Evolutionary conservation across 371 early-diverging fungal species (phyloP).

Genomic region (Mucor indicus): DNA sequence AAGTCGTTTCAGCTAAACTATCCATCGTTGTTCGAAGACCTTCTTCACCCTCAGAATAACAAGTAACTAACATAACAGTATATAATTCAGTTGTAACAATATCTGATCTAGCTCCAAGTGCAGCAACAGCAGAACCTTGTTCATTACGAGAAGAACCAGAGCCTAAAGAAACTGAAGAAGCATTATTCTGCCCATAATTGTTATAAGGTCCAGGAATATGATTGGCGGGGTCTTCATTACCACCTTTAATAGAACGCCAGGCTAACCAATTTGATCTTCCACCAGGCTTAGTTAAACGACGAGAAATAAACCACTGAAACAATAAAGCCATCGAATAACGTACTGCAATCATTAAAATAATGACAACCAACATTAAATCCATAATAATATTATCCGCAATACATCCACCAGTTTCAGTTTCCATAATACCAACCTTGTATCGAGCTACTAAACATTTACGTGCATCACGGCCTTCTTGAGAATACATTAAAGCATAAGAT

Average conservation of each 20-base stretch:
- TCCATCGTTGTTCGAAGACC: conserved; percentile 81
- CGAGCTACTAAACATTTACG: conserved; percentile 42
- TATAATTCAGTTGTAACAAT: conserved; percentile 48
- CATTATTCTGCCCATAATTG: conserved; percentile 35
- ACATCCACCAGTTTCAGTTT: conserved; percentile 53
- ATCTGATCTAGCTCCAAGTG: conserved; percentile 24
- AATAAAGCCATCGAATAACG: conserved; percentile 59
- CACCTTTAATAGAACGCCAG: conserved; percentile 50
- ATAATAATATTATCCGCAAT: conserved; percentile 53
- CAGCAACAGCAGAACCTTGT: conserved; percentile 20
- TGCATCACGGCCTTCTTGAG: conserved; percentile 27
- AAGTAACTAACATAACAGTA: conserved; percentile 63
- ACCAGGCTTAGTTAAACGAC: conserved; percentile 44
- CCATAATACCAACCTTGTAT: conserved; percentile 47
- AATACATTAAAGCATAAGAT: conserved; percentile 40
- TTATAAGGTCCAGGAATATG: conserved; percentile 46
- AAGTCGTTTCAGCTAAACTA: conserved; percentile 72
- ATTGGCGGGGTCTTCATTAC: conserved; percentile 48
- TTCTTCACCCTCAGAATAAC: conserved; percentile 79
- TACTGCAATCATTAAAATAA: conserved; percentile 42
- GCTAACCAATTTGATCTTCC: conserved; percentile 49
- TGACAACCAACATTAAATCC: conserved; percentile 42
- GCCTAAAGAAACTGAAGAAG: conserved; percentile 13
- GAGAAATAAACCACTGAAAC: conserved; percentile 59
- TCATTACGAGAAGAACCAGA: conserved; percentile 27